Conservation (phyloP, 192 early-diverging fungal species). For the Spizellomyces punctatus region DNA sequence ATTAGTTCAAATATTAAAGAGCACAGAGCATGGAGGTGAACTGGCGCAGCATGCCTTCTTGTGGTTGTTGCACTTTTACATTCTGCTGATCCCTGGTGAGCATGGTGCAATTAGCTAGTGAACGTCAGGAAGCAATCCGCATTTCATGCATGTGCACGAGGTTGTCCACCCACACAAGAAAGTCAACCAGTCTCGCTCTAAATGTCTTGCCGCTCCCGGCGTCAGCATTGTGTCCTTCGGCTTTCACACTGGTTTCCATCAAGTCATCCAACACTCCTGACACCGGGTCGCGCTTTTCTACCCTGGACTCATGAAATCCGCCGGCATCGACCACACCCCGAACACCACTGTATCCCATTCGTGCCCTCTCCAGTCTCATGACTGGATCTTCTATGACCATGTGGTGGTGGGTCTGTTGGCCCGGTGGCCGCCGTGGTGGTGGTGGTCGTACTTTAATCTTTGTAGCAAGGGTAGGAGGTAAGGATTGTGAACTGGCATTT, state of each 20-base stretch:
- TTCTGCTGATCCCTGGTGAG: slow-evolving; percentile 50
- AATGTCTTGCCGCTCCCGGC: slow-evolving; percentile 37
- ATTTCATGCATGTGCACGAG: slow-evolving; percentile 2
- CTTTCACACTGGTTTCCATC: slow-evolving; percentile 6
- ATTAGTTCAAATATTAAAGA: not conserved
- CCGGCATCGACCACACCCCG: slow-evolving; percentile 1
- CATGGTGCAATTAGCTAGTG: not conserved
- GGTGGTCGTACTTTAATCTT: slow-evolving; percentile 51
- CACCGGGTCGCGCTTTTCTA: slow-evolving; percentile 3
- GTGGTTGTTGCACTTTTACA: slow-evolving; percentile 25
- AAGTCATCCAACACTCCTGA: too few species aligned
- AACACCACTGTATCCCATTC: slow-evolving; percentile 21
- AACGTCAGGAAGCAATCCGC: not conserved
- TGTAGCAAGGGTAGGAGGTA: slow-evolving; percentile 39
- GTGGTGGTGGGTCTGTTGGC: slow-evolving; percentile 27
- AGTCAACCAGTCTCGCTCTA: slow-evolving; percentile 53
- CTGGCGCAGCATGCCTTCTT: not conserved
- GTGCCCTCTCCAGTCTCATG: slow-evolving; percentile 35
- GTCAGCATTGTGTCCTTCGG: slow-evolving; percentile 27
- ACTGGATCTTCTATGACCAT: slow-evolving; percentile 39
- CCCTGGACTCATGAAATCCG: slow-evolving; percentile 14
- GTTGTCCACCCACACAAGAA: slow-evolving; percentile 43
- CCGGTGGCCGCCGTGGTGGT: slow-evolving; percentile 4
- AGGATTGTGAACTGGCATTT: slow-evolving; percentile 20
- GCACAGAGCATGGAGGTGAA: not conserved